phyloP scores from a whole-genome alignment of 2,329 filamentous ascomycete genomes.

The Epicoccum nigrum region DNA sequence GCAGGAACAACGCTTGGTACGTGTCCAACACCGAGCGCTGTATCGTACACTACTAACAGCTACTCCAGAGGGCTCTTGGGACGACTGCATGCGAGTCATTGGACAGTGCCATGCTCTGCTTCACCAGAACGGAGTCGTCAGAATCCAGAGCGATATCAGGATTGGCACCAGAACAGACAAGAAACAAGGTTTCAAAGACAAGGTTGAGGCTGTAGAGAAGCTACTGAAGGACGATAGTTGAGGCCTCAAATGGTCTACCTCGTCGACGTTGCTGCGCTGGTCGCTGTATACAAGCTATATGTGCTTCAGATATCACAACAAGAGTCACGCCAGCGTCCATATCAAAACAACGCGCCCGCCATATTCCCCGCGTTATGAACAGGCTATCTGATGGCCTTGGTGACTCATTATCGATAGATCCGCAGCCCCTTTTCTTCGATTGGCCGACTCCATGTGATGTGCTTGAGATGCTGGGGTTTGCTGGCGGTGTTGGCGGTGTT shows the following conservation, averaged over 20 bases:
- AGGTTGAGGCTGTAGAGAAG: conserved; percentile 69
- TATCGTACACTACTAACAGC: conserved; percentile 7
- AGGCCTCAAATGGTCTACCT: neutral
- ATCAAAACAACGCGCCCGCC: conserved; percentile 17
- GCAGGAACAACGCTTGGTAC: conserved; percentile 85
- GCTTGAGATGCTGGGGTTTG: conserved; percentile 13
- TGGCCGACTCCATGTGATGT: conserved; percentile 21
- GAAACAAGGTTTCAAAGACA: conserved; percentile 79
- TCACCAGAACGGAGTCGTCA: conserved; percentile 49
- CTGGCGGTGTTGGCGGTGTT: conserved; percentile 10
- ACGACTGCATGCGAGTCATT: conserved; percentile 73
- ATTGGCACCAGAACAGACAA: conserved; percentile 88
- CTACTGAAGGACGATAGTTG: conserved; percentile 50
- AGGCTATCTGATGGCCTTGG: conserved; percentile 22
- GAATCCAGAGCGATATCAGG: conserved; percentile 88
- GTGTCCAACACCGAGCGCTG: neutral
- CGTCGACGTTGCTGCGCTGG: neutral
- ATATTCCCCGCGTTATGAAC: conserved; percentile 22
- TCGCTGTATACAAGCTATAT: conserved; percentile 3
- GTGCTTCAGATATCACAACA: conserved; percentile 18
- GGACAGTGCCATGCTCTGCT: conserved; percentile 50
- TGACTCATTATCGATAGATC: conserved; percentile 23
- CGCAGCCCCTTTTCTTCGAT: conserved; percentile 28
- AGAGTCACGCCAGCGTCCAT: conserved; percentile 7
- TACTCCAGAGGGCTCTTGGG: conserved; percentile 82